Conservation (phyloP, 805 yeast genomes). For the Starmera quercuum region DNA sequence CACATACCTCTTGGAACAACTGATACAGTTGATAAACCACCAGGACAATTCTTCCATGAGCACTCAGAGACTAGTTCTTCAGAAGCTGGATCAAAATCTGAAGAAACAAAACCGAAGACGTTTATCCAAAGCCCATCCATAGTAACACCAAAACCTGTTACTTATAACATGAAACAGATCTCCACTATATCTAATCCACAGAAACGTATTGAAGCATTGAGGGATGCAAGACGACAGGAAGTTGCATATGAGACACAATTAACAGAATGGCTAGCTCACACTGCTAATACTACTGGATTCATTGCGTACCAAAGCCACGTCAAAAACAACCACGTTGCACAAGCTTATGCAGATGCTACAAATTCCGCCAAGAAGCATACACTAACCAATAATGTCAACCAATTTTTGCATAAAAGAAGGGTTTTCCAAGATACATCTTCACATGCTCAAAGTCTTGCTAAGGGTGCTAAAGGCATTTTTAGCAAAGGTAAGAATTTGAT, state of each 20-base stretch:
- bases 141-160: constrained; percentile 1
- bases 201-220: constrained; percentile 33
- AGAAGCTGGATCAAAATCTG: background rate
- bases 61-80: constrained; percentile 17
- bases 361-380: constrained; percentile 29
- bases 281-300: constrained; percentile 24
- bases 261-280: constrained; percentile 41
- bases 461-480: constrained; percentile 42
- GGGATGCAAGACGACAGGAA: constrained; percentile 35
- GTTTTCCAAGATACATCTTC: constrained; percentile 44
- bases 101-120: background rate
- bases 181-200: constrained; percentile 31
- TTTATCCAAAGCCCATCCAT: background rate
- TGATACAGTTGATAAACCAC: constrained; percentile 2
- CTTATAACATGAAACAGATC: constrained; percentile 33
- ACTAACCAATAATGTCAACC: constrained; percentile 33
- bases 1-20: constrained; percentile 18
- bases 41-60: constrained; percentile 6
- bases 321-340: constrained; percentile 41
- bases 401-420: constrained; percentile 42
- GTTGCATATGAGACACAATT: constrained; percentile 46
- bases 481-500: constrained; percentile 45
- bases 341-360: constrained; percentile 56
- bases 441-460: constrained; percentile 43
- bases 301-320: constrained; percentile 18